Evolutionary conservation across 179 eudicot species (phyloP), one percentile per base, ranked within the genome.

Genomic region (Nepenthes alata): DNA sequence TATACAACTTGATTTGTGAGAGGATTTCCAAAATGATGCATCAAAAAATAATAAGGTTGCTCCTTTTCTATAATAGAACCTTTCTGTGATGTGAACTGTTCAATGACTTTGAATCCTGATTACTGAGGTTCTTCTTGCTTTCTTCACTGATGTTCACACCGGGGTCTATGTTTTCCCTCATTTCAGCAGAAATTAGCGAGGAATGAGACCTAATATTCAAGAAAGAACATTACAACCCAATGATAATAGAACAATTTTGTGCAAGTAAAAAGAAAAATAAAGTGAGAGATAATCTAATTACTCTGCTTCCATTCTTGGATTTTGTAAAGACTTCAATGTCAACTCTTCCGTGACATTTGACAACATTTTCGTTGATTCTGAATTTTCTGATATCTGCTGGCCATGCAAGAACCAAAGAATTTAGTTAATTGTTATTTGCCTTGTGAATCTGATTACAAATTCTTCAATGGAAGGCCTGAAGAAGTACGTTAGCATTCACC

Each of bases 341-440:
- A 67, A 65, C 16, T 63, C 73, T 35, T 71, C 25, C 25, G 25
- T 25, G 25, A 25, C 51, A 63, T 56, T 67, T 39, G 72, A 64
- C 66, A 77, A 52, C 62, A 73, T 66, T 37, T 59, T 53, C 41
- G 65, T 36, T 57, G 75, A 14, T 59, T 65, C 76, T 35, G 68
- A 61, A 48, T 65, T 39, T 38, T 70, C 74, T 15, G 77, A 25
- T 37, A 57, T 73, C 88, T 87, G 78, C 55, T 25, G 48, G 47
- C 35, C 35, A 60, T 14, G 25, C 13, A 58, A 34, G 1, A 58
- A 58, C 15, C 38, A 37, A 36, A 8, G 3, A 60, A 15, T 41
- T 41, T 41, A 41, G 45, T 41, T 7, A 41, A 41, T 4, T 41
- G 45, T 4, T 41, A 4, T 41, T 41, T 4, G 45, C 8, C 6